Conservation (phyloP, 345 rosid species). For the Acer campestre region DNA sequence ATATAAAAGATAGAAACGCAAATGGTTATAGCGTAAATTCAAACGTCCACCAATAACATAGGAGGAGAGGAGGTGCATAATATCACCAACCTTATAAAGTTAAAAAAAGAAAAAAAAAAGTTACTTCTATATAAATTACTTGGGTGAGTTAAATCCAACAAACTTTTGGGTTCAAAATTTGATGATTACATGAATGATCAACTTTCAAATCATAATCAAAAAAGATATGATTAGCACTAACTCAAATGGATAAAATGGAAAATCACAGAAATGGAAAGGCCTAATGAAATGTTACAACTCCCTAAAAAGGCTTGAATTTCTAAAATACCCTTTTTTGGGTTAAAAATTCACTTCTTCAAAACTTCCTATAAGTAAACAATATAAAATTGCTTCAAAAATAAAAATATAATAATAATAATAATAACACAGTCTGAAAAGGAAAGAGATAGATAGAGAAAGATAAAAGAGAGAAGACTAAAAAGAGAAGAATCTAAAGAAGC, state of each 20-base stretch:
- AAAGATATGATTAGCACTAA: background rate
- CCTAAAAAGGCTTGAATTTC: background rate
- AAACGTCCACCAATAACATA: too few relatives aligned
- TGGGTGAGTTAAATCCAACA: background rate
- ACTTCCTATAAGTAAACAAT: too few relatives aligned
- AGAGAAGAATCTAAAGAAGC: background rate
- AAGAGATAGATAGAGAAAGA: background rate
- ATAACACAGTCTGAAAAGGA: slow-evolving; percentile 9
- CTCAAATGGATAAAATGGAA: background rate
- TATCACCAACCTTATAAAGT: too few relatives aligned
- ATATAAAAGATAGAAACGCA: too few relatives aligned
- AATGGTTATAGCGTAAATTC: too few relatives aligned
- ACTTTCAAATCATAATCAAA: background rate
- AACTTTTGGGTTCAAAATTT: background rate
- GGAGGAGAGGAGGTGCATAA: too few relatives aligned
- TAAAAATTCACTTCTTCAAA: background rate
- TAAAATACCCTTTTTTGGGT: background rate
- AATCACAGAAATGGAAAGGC: background rate
- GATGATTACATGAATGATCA: too few relatives aligned
- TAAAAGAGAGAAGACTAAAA: background rate
- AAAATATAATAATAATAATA: background rate
- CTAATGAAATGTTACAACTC: background rate
- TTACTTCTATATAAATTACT: too few relatives aligned
- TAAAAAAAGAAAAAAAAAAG: too few relatives aligned
- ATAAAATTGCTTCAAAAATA: too few relatives aligned